phyloP scores from a whole-genome alignment of 495 filamentous ascomycete genomes.

The Mytilinidion resinicola region DNA sequence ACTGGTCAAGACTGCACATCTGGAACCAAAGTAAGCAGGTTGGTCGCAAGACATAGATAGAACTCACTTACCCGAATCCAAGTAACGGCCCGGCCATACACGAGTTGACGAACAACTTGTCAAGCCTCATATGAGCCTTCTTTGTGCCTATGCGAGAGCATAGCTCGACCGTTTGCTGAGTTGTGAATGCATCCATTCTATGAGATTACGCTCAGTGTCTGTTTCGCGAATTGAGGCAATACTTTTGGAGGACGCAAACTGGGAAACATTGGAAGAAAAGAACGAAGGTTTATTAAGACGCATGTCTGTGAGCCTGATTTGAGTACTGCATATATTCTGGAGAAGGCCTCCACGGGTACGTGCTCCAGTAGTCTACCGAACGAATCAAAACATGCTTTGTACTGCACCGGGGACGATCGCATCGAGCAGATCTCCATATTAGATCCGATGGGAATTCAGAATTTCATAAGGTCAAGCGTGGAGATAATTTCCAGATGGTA shows the following conservation, averaged over 20 bases:
- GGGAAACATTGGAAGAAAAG: neutral
- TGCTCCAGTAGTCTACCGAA: neutral
- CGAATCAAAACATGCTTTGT: neutral
- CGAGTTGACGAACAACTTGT: slow-evolving; percentile 20
- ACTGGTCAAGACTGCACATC: neutral
- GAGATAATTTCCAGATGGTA: neutral
- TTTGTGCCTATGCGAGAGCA: slow-evolving; percentile 19
- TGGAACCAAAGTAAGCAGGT: neutral
- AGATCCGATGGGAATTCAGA: neutral
- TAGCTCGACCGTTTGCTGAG: slow-evolving; percentile 22
- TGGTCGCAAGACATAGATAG: neutral
- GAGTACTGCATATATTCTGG: neutral
- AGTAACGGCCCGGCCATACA: slow-evolving; percentile 20
- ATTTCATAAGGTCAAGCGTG: neutral
- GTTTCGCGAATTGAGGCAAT: no score
- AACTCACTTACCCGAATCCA: slow-evolving; percentile 5
- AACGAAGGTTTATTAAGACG: neutral
- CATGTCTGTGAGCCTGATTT: neutral
- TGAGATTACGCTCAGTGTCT: no score
- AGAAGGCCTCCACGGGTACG: neutral
- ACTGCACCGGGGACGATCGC: neutral
- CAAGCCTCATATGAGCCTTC: slow-evolving; percentile 26
- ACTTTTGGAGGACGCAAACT: neutral
- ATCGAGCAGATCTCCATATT: neutral
- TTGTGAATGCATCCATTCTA: slow-evolving; percentile 18